These are phyloP conservation scores for Termitomyces sp. DNA, from an alignment of 768 basidiomycete genomes.

Conservation along the genomic window DNA sequence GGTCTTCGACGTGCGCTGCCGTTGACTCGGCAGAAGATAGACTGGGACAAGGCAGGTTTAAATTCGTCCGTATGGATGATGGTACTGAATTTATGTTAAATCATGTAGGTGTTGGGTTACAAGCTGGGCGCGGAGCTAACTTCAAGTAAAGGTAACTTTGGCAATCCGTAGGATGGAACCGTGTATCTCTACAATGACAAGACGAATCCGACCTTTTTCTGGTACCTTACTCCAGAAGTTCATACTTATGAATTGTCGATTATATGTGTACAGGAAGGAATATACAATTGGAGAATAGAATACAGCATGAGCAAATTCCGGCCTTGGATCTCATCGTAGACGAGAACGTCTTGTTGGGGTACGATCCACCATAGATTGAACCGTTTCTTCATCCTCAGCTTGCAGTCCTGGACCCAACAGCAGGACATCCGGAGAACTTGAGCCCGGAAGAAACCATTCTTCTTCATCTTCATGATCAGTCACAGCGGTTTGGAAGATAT, in stretches of 20 bases:
- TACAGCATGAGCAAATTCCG: background rate
- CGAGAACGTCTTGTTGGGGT: slow-evolving; percentile 12
- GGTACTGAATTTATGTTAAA: background rate
- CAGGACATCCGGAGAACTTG: slow-evolving; percentile 38
- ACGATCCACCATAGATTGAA: background rate
- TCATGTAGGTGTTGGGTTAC: slow-evolving; percentile 42
- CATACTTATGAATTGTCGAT: background rate
- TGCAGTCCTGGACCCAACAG: slow-evolving; percentile 17
- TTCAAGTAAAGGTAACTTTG: slow-evolving; percentile 55
- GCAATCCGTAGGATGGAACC: slow-evolving; percentile 19
- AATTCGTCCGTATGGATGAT: background rate
- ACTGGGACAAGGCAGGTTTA: slow-evolving; percentile 82
- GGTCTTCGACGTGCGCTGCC: slow-evolving; percentile 86
- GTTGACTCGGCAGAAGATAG: slow-evolving; percentile 87
- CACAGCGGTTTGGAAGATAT: background rate
- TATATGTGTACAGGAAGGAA: background rate
- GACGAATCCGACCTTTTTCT: background rate
- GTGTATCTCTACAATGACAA: background rate
- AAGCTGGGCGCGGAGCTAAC: slow-evolving; percentile 75
- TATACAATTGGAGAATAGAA: background rate
- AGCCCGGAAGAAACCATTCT: slow-evolving; percentile 36
- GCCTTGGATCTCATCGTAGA: slow-evolving; percentile 1
- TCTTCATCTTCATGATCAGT: slow-evolving; percentile 20
- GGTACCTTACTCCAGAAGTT: background rate
- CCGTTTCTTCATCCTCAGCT: slow-evolving; percentile 1